These are phyloP conservation scores for Schwanniomyces yamadae DNA, from an alignment of 805 yeast genomes.

Conservation along the genomic window DNA sequence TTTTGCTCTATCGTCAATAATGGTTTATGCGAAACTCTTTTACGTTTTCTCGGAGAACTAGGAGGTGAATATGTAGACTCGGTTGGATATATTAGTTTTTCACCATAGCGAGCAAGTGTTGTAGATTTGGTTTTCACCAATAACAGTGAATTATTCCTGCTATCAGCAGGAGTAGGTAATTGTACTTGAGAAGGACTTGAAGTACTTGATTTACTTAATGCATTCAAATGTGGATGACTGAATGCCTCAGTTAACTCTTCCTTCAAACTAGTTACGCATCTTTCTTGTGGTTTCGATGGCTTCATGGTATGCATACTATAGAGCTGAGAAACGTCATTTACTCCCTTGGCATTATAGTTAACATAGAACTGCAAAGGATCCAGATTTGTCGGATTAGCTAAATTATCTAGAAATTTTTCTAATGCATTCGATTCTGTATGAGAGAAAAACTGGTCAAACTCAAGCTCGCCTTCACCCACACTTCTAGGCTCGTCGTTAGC, in stretches of 20 bases:
- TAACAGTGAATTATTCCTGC: slow-evolving; percentile 23
- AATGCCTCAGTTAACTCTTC: slow-evolving; percentile 34
- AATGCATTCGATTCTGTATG: slow-evolving; percentile 38
- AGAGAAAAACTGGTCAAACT: slow-evolving; percentile 34
- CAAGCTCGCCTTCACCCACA: slow-evolving; percentile 12
- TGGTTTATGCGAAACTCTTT: slow-evolving; percentile 33
- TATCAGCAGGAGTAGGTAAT: slow-evolving; percentile 35
- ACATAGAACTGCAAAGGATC: slow-evolving; percentile 34
- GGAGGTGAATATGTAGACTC: slow-evolving; percentile 4
- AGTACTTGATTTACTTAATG: slow-evolving; percentile 10
- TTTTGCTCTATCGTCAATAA: slow-evolving; percentile 40
- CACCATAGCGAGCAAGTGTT: background rate
- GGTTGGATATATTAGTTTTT: background rate
- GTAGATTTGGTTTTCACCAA: slow-evolving; percentile 6
- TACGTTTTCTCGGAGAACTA: slow-evolving; percentile 18
- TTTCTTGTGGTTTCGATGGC: slow-evolving; percentile 5
- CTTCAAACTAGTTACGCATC: slow-evolving; percentile 17
- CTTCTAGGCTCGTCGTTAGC: background rate
- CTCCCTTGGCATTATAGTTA: slow-evolving; percentile 11
- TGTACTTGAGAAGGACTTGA: slow-evolving; percentile 13
- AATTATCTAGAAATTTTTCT: slow-evolving; percentile 41
- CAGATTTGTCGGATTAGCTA: slow-evolving; percentile 27
- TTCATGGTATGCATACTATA: slow-evolving; percentile 34
- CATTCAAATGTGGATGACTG: slow-evolving; percentile 22
- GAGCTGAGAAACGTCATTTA: slow-evolving; percentile 10